Evolutionary conservation across 768 basidiomycete genomes (phyloP).

Genomic region (Agaricus subrufescens): DNA sequence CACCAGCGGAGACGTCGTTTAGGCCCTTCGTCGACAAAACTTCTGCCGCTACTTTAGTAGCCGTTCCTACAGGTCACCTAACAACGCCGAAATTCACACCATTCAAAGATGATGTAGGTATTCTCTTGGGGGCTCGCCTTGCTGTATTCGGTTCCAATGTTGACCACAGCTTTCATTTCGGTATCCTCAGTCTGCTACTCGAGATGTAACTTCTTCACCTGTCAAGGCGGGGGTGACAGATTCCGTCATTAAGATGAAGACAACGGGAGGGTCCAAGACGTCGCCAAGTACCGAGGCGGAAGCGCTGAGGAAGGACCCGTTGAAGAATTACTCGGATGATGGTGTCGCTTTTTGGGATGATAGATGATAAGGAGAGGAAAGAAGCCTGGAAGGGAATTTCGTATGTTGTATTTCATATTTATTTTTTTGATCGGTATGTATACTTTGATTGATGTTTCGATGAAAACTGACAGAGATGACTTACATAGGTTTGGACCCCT

Average conservation of each 20-base stretch:
- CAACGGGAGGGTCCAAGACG: slow-evolving; percentile 33
- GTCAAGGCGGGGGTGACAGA: slow-evolving; percentile 35
- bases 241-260: slow-evolving; percentile 67
- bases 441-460: too few relatives aligned
- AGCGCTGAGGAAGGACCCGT: slow-evolving; percentile 70
- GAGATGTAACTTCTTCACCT: slow-evolving; percentile 16
- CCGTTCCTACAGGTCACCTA: slow-evolving; percentile 21
- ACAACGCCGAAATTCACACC: slow-evolving; percentile 61
- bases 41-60: background rate
- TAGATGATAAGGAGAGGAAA: slow-evolving; percentile 1
- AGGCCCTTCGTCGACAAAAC: slow-evolving; percentile 17
- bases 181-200: background rate
- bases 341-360: slow-evolving; percentile 8
- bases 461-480: too few relatives aligned
- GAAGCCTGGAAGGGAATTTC: background rate
- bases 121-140: background rate
- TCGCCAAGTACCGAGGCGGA: slow-evolving; percentile 63
- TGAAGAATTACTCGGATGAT: slow-evolving; percentile 60
- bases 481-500: too few relatives aligned
- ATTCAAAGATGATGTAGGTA: slow-evolving; percentile 66
- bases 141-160: background rate
- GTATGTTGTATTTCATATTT: background rate
- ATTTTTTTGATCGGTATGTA: too few relatives aligned
- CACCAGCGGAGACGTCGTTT: slow-evolving; percentile 18
- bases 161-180: background rate